Evolutionary conservation across 345 rosid genomes (phyloP).

Genomic region (Ceriops zippeliana): DNA sequence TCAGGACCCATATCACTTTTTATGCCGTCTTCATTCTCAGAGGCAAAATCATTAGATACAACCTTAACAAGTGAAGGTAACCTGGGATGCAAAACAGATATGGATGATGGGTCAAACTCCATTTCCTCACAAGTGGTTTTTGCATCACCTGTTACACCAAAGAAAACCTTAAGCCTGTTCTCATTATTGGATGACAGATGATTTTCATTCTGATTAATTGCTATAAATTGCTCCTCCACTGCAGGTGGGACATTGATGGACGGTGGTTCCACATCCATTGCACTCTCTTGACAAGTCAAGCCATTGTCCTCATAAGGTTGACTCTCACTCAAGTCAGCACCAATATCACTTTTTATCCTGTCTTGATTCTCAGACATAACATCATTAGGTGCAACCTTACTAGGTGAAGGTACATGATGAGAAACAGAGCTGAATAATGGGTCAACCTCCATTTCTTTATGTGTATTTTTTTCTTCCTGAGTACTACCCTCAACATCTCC

Average conservation of each 20-base stretch:
- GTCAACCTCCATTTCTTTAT: constrained; percentile 13
- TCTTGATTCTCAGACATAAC: constrained; percentile 12
- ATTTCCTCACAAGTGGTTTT: constrained; percentile 1
- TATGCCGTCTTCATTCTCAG: constrained; percentile 13
- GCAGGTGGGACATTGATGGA: background rate
- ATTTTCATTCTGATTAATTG: constrained; percentile 5
- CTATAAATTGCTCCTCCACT: no score
- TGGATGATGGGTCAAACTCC: constrained; percentile 17
- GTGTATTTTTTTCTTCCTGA: constrained; percentile 18
- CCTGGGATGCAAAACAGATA: background rate
- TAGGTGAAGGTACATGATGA: constrained; percentile 9
- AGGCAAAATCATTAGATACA: constrained; percentile 18
- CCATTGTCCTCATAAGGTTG: background rate
- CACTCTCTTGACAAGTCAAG: constrained; percentile 23
- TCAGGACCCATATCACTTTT: background rate
- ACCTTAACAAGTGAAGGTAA: constrained; percentile 15
- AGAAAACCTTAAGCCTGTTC: constrained; percentile 8
- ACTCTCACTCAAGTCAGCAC: background rate
- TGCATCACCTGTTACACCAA: constrained; percentile 18
- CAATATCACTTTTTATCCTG: constrained; percentile 5
- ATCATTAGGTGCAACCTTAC: constrained; percentile 21
- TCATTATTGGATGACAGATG: constrained; percentile 16
- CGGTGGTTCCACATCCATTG: background rate
- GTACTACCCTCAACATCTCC: constrained; percentile 17
- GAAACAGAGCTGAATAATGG: constrained; percentile 4